Evolutionary conservation across 192 early-diverging fungal genomes (phyloP), one percentile per base, ranked within the genome.

Genomic region (Pilobolus umbonatus): DNA sequence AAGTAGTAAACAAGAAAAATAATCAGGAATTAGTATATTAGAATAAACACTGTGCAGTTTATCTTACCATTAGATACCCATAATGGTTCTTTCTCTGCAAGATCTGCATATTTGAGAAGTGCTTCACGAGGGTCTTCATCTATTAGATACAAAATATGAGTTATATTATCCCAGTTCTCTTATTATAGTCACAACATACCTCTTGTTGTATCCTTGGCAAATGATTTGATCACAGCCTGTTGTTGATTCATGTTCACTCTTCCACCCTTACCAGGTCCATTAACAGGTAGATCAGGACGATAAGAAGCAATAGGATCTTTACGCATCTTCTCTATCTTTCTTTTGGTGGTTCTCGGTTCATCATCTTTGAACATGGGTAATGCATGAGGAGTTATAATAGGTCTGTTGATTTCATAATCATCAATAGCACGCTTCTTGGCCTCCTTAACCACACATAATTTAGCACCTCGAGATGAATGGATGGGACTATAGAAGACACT

Each of bases 51-150:
- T n/a, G 5, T 51, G 10, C 17, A 36, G 35, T 5, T 19, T 5
- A 2, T 21, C 47, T 60, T 65, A 76, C 75, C 75, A 39, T 67
- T 66, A 22, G 55, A 78, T 60, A 96, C 83, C 86, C 92, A 98
- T 68, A 82, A 81, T 5, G 93, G 93, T 59, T 96, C 86, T 29
- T 77, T 74, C 60, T 88, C 85, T 0, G 92, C 90, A 1, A 79
- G 75, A 3, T 81, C 74, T 0, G 96, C 94, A 75, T 91, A 93
- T 57, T 82, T 88, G 28, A 98, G 69, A 61, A 98, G 78, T 3
- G 91, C 96, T 47, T 89, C 94, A 45, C 96, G 75, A 10, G 96
- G 96, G 75, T 98, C 96, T 57, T 94, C 92, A 55, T 92, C 89
- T 45, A 86, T 10, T 35, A 24, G n/a, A n/a, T n/a, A n/a, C n/a